These are phyloP conservation scores for Colletotrichum plurivorum DNA, from an alignment of 2,329 filamentous ascomycete genomes.

Conservation along the genomic window DNA sequence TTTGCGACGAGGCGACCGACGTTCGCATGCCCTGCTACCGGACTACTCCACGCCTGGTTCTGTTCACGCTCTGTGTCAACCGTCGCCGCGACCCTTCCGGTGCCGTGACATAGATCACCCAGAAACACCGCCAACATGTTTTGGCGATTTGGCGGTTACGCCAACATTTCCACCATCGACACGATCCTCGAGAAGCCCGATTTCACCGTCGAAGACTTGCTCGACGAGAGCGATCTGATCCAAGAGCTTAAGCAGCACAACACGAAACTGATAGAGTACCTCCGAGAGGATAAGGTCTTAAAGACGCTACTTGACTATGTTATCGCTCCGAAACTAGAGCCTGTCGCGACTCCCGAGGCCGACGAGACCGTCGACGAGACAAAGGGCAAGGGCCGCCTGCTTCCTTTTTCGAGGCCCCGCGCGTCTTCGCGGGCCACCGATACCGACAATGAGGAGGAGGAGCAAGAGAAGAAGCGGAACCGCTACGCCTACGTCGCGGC, in stretches of 20 bases:
- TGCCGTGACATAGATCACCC: constrained; percentile 46
- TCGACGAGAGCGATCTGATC: constrained; percentile 96
- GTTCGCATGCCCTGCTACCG: constrained; percentile 28
- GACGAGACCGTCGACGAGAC: constrained; percentile 64
- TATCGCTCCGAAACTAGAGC: constrained; percentile 80
- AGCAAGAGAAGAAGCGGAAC: constrained; percentile 90
- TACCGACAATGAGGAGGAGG: constrained; percentile 73
- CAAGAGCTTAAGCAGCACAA: constrained; percentile 99
- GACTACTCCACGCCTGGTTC: constrained; percentile 2
- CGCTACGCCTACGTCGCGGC: constrained; percentile 95
- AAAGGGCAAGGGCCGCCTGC: constrained; percentile 58
- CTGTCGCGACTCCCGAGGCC: constrained; percentile 65
- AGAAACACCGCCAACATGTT: constrained; percentile 81
- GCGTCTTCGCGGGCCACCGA: constrained; percentile 67
- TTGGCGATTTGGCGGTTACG: constrained; percentile 99
- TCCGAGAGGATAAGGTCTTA: constrained; percentile 89
- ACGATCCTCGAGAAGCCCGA: constrained; percentile 97
- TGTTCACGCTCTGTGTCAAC: constrained; percentile 29
- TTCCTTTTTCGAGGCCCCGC: constrained; percentile 66
- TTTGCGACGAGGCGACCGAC: constrained; percentile 18
- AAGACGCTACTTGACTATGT: constrained; percentile 92
- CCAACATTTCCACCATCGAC: constrained; percentile 96
- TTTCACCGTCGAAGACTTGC: constrained; percentile 93
- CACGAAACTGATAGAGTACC: constrained; percentile 95
- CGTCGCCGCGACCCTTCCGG: constrained; percentile 37